These are phyloP conservation scores for Mucor circinelloides DNA, from an alignment of 371 early-diverging fungal genomes.

Conservation along the genomic window DNA sequence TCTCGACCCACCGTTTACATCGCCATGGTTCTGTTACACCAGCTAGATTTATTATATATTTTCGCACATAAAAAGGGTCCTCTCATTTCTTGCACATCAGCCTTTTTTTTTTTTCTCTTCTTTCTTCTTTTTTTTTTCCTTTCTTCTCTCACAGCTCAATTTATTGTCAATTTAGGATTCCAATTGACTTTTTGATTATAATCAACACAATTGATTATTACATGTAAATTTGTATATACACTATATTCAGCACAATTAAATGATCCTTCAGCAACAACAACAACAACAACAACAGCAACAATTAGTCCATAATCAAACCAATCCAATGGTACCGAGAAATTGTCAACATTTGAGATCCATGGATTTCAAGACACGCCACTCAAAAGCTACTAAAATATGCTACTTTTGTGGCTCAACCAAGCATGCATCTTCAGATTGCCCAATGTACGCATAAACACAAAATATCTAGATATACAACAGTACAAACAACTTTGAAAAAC, in stretches of 20 bases:
- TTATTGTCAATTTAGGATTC: neutral
- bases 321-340: neutral
- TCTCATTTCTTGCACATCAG: neutral
- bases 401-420: constrained; percentile 52
- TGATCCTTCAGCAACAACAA: neutral
- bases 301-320: neutral
- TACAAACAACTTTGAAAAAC: neutral
- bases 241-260: neutral
- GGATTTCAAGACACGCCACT: neutral
- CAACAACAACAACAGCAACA: neutral
- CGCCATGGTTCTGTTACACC: constrained; percentile 27
- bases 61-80: constrained; percentile 22
- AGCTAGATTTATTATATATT: constrained; percentile 14
- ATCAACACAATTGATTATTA: neutral
- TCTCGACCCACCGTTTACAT: constrained; percentile 13
- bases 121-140: constrained; percentile 7
- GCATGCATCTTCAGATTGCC: constrained; percentile 52
- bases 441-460: constrained; percentile 41
- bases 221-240: constrained; percentile 2
- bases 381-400: constrained; percentile 25
- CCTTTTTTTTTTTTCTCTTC: constrained; percentile 5
- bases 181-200: neutral
- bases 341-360: constrained; percentile 12
- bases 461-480: neutral
- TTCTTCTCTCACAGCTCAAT: neutral